Conservation (phyloP, 495 filamentous ascomycete genomes). For the Elasticomyces elasticus region DNA sequence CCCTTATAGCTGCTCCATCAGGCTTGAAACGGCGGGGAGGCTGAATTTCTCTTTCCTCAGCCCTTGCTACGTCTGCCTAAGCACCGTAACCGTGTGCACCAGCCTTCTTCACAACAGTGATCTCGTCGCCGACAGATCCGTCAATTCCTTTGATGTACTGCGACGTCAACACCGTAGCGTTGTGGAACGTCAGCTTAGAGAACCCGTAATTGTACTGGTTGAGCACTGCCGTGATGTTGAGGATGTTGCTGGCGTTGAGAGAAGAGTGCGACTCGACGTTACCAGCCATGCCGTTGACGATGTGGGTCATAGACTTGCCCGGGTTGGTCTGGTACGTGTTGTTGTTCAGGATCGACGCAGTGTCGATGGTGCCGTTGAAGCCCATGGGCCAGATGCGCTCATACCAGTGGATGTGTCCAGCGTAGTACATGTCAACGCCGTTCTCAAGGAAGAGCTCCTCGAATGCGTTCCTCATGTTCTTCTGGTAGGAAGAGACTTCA, state of each 20-base stretch:
- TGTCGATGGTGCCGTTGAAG: constrained; percentile 14
- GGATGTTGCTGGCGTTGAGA: constrained; percentile 25
- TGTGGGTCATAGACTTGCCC: constrained; percentile 26
- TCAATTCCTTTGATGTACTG: constrained; percentile 39
- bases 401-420: constrained; percentile 54
- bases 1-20: too few species aligned
- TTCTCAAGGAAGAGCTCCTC: constrained; percentile 35
- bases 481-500: constrained; percentile 19
- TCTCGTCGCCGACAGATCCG: constrained; percentile 35
- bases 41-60: too few species aligned
- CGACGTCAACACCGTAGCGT: constrained; percentile 37
- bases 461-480: constrained; percentile 36
- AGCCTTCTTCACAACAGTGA: constrained; percentile 33
- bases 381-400: constrained; percentile 39
- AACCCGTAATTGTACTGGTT: constrained; percentile 41
- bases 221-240: constrained; percentile 40
- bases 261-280: constrained; percentile 24
- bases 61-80: too few species aligned
- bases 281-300: constrained; percentile 21
- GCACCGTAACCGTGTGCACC: not conserved
- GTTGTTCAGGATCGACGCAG: constrained; percentile 32
- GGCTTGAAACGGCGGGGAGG: too few species aligned
- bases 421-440: constrained; percentile 51
- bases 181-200: constrained; percentile 40
- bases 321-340: constrained; percentile 34